Evolutionary conservation across 2,329 filamentous ascomycete genomes (phyloP).

Genomic region (Talaromyces sp.): DNA sequence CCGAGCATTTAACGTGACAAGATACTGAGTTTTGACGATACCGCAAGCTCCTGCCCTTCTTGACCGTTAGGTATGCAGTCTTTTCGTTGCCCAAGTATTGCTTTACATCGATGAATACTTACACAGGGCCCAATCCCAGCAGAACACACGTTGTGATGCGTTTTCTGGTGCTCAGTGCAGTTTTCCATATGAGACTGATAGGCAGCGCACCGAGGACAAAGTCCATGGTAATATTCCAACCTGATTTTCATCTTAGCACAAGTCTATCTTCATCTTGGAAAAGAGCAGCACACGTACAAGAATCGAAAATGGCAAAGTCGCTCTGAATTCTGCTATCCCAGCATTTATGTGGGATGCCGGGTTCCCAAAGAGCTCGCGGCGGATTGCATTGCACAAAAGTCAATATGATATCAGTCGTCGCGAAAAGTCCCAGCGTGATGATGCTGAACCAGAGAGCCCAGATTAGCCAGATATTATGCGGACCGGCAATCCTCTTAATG

Average conservation of each 20-base stretch:
- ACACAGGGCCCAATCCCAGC: conserved; percentile 2
- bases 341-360: background rate
- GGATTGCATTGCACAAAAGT: conserved; percentile 8
- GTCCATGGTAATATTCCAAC: conserved; percentile 1
- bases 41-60: background rate
- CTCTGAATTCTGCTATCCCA: conserved; percentile 5
- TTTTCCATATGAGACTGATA: background rate
- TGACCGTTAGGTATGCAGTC: background rate
- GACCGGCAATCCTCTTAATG: background rate
- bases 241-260: too few relatives aligned
- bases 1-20: conserved; percentile 1
- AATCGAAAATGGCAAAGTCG: background rate
- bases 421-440: background rate
- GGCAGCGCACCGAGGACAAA: conserved; percentile 2
- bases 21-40: conserved; percentile 5
- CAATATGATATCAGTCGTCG: background rate
- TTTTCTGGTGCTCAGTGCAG: background rate
- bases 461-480: background rate
- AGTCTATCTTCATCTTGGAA: background rate
- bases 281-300: background rate
- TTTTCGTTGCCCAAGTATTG: background rate
- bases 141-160: background rate
- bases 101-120: background rate
- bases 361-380: background rate
- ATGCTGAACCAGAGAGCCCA: background rate